Percentiles rank a stretch among this genome's conserved stretches.
phyloP scores from a whole-genome alignment of 148 eudicot genomes.

The Silene uniflora region DNA sequence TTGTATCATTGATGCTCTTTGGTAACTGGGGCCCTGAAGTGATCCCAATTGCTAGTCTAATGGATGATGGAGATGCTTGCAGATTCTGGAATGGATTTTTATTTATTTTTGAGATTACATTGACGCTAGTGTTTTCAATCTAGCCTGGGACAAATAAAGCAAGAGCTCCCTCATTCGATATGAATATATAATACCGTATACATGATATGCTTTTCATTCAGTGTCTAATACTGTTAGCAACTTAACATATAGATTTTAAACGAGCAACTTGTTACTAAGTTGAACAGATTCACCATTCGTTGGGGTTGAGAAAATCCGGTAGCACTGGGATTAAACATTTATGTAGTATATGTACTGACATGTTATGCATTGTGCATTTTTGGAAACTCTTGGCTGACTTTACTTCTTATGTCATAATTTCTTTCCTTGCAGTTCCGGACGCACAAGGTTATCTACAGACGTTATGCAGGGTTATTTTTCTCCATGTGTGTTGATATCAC shows the following conservation, averaged over 20 bases:
- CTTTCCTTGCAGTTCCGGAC: slow-evolving; percentile 69
- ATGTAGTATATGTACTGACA: not conserved
- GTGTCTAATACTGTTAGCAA: too few relatives aligned
- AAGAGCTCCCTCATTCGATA: too few relatives aligned
- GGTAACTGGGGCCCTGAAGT: not conserved
- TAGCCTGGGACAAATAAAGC: not conserved
- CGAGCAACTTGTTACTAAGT: not conserved
- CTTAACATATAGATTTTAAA: too few relatives aligned
- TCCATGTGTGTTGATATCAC: slow-evolving; percentile 93
- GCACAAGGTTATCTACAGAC: slow-evolving; percentile 91
- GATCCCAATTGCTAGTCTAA: not conserved
- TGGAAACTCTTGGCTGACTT: not conserved
- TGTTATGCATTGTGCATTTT: not conserved
- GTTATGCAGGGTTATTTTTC: slow-evolving; percentile 95
- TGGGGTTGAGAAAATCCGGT: not conserved
- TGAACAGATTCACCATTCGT: not conserved
- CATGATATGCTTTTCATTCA: not conserved
- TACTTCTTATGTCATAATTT: slow-evolving; percentile 5
- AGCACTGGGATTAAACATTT: not conserved
- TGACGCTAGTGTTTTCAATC: not conserved
- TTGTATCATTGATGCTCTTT: not conserved
- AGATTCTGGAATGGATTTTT: not conserved
- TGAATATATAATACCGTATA: too few relatives aligned
- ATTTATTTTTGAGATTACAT: not conserved
- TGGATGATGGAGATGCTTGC: not conserved